Base-by-base conservation (phyloP, 2,329 filamentous ascomycete species). In the Phoma sp. region DNA sequence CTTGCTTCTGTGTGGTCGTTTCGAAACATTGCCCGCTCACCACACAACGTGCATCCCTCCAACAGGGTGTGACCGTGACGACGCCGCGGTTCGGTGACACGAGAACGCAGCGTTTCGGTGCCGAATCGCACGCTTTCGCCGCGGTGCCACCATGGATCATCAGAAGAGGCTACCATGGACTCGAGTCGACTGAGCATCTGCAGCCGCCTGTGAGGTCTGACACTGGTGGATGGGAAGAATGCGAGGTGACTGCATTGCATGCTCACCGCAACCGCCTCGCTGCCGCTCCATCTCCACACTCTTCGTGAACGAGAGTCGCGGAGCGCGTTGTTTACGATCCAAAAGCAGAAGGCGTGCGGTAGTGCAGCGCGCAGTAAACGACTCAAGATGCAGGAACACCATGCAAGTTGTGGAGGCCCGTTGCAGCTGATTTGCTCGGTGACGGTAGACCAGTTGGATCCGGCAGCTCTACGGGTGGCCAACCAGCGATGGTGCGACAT, bases 401-500 rank as follows among this genome's bases (percentile, higher is more conserved):
- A 49, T 54, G 51, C 51, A 45, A 9, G 37, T 46, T 40, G 38
- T 20, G 29, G 56, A 45, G 56, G 48, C 54, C 61, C 64, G 63
- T 57, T 62, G 61, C 59, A 62, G 53, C 61, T 71, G 67, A 72
- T 72, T 73, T 62, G 71, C 61, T 60, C 64, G 60, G 57, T 57
- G 61, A 61, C 60, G 54, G 60, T 60, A 51, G 38, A 58, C 25
- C 34, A n/a, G 46, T 60, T 56, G 55, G 57, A 45, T 52, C 58
- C 56, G 61, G 39, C 57, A 43, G 47, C 53, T 65, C 53, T 61
- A 58, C 46, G 26, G 54, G 64, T 56, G 62, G 56, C 59, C 52
- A 60, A 60, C 42, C 58, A 53, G 48, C 56, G 20, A 71, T 74
- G 71, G 71, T 74, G 71, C 68, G 69, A 74, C 71, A 62, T 37